Evolutionary conservation across 2,329 filamentous ascomycete genomes (phyloP).

Genomic region (Colletotrichum trifolii): DNA sequence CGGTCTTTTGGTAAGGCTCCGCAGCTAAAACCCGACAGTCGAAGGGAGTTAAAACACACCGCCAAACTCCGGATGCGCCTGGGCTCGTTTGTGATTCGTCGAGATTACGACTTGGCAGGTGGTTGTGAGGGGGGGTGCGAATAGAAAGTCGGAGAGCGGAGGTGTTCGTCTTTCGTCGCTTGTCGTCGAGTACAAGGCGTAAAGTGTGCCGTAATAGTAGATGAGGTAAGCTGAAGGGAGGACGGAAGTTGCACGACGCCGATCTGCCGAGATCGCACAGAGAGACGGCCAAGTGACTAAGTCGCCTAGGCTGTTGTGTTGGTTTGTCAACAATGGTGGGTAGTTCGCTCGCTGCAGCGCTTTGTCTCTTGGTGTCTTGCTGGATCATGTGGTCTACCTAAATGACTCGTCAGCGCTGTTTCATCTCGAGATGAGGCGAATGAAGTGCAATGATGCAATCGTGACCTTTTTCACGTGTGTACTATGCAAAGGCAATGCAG

Average conservation of each 20-base stretch:
- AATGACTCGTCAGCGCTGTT: conserved; percentile 36
- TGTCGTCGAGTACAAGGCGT: conserved; percentile 5
- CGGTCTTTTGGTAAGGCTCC: conserved; percentile 13
- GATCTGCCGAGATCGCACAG: conserved; percentile 34
- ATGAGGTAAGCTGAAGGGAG: conserved; percentile 32
- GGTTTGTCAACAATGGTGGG: not conserved
- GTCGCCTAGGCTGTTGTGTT: conserved; percentile 1
- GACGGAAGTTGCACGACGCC: conserved; percentile 28
- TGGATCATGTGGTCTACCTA: conserved; percentile 32
- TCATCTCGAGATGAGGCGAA: conserved; percentile 25
- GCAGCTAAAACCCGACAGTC: conserved; percentile 15
- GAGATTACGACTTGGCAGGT: conserved; percentile 13
- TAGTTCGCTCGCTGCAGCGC: conserved; percentile 11
- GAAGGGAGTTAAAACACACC: conserved; percentile 31
- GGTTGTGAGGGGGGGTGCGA: conserved; percentile 6
- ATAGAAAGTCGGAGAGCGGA: conserved; percentile 23
- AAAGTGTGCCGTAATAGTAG: not conserved
- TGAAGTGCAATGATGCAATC: conserved; percentile 32
- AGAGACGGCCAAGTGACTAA: conserved; percentile 7
- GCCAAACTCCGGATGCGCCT: conserved; percentile 30
- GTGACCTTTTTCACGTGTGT: conserved; percentile 14
- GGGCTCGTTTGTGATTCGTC: conserved; percentile 28
- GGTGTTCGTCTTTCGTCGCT: not conserved
- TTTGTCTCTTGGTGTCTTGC: conserved; percentile 6
- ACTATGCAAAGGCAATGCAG: not conserved